phyloP scores from a whole-genome alignment of 1,139 yeast genomes.

The Taiozyma onychis region DNA sequence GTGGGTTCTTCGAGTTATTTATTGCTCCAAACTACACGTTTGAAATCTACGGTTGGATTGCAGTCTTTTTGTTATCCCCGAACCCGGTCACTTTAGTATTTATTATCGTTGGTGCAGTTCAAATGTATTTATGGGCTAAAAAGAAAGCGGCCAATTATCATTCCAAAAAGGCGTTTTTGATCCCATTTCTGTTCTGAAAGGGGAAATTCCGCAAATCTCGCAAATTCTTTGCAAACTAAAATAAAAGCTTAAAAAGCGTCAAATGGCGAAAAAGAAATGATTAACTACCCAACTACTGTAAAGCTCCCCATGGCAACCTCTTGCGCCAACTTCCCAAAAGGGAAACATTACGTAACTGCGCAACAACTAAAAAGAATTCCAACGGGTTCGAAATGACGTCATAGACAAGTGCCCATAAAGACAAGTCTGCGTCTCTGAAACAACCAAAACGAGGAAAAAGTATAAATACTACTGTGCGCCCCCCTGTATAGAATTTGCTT shows the following conservation, averaged over 20 bases:
- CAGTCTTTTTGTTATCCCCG: constrained; percentile 63
- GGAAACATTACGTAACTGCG: neutral
- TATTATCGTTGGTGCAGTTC: constrained; percentile 62
- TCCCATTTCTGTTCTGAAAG: constrained; percentile 31
- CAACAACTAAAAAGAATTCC: neutral
- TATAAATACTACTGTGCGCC: neutral
- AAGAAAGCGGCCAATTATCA: constrained; percentile 51
- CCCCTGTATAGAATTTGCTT: neutral
- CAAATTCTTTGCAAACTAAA: neutral
- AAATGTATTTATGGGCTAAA: constrained; percentile 68
- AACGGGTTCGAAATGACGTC: neutral
- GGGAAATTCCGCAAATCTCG: neutral
- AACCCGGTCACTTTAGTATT: constrained; percentile 76
- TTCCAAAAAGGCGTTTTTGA: constrained; percentile 30
- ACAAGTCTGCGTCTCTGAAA: neutral
- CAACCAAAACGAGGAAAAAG: neutral
- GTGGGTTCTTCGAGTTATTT: constrained; percentile 38
- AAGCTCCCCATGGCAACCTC: neutral
- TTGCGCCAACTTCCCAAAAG: neutral
- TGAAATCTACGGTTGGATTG: constrained; percentile 72
- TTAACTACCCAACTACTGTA: neutral
- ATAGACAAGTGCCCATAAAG: neutral
- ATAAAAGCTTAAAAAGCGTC: neutral
- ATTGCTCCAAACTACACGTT: constrained; percentile 82
- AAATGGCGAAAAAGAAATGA: neutral